Evolutionary conservation across 1,284 basidiomycete species (phyloP).

Genomic region (Ganoderma lucidum): DNA sequence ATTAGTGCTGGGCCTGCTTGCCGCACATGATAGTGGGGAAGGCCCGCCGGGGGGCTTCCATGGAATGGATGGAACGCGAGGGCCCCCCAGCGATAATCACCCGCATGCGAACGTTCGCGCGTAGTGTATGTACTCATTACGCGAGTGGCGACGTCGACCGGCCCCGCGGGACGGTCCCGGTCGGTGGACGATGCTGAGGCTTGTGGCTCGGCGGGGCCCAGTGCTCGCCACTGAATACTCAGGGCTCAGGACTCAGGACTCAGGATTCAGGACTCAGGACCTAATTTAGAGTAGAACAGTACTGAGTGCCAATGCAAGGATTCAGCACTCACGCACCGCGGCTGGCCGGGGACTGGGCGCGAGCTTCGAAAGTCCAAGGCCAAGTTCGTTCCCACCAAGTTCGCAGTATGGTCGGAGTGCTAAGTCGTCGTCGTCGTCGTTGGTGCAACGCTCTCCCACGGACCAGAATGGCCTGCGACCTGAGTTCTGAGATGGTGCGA

Average conservation of each 20-base stretch:
- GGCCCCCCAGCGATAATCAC: not conserved
- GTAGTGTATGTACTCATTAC: conserved; percentile 9
- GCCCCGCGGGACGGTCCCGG: conserved; percentile 16
- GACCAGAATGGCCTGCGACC: conserved; percentile 25
- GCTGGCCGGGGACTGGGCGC: not conserved
- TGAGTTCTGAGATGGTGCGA: not conserved
- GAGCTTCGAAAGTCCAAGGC: not conserved
- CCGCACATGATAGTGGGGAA: not conserved
- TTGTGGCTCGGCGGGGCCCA: no score
- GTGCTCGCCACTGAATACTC: not conserved
- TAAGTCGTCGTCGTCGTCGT: not conserved
- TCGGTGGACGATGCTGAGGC: not conserved
- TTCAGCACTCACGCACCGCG: not conserved
- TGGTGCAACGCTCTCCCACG: conserved; percentile 6
- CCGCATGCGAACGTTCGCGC: conserved; percentile 6
- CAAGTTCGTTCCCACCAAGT: not conserved
- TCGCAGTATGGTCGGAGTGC: conserved; percentile 1
- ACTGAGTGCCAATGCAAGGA: not conserved
- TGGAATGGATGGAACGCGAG: not conserved
- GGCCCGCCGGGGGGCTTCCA: not conserved
- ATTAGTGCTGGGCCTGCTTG: not conserved
- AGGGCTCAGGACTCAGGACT: not conserved
- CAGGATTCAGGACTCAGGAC: not conserved
- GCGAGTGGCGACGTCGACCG: not conserved
- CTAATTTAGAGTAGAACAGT: not conserved